Percentiles rank a stretch among this genome's conserved stretches.
Conservation (phyloP, 345 rosid species). For the Laguncularia racemosa region DNA sequence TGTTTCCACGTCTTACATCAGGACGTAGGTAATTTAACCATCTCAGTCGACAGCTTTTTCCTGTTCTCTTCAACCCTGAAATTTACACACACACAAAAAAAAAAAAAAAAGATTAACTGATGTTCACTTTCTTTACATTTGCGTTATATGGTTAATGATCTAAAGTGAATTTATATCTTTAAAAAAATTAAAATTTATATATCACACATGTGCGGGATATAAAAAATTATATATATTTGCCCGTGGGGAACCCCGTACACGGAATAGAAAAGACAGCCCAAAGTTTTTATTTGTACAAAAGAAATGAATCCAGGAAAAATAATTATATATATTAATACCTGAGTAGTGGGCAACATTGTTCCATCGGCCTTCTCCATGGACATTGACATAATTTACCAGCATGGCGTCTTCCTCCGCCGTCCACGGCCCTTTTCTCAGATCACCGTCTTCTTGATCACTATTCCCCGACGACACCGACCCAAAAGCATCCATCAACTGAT, state of each 20-base stretch:
- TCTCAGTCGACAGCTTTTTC: constrained; percentile 91
- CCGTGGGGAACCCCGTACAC: not conserved
- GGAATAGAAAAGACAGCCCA: no score
- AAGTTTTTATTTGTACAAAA: no score
- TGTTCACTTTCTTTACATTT: no score
- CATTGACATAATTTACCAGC: constrained; percentile 46
- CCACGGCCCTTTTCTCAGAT: constrained; percentile 88
- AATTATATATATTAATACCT: constrained; percentile 10
- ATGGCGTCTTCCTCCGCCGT: constrained; percentile 78
- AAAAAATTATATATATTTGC: not conserved
- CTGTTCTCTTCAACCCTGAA: constrained; percentile 77
- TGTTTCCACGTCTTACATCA: constrained; percentile 79
- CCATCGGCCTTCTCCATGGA: constrained; percentile 94
- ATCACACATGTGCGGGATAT: not conserved
- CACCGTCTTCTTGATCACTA: not conserved
- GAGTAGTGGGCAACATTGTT: constrained; percentile 60
- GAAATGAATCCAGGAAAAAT: no score
- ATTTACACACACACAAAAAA: no score
- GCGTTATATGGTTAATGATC: not conserved
- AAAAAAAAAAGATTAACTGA: no score
- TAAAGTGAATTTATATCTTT: not conserved
- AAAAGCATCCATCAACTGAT: not conserved
- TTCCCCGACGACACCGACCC: not conserved
- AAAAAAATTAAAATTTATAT: not conserved
- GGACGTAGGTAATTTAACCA: constrained; percentile 93